These are phyloP conservation scores for Macrocybe gigantea DNA, from an alignment of 768 basidiomycete species.

Conservation along the genomic window DNA sequence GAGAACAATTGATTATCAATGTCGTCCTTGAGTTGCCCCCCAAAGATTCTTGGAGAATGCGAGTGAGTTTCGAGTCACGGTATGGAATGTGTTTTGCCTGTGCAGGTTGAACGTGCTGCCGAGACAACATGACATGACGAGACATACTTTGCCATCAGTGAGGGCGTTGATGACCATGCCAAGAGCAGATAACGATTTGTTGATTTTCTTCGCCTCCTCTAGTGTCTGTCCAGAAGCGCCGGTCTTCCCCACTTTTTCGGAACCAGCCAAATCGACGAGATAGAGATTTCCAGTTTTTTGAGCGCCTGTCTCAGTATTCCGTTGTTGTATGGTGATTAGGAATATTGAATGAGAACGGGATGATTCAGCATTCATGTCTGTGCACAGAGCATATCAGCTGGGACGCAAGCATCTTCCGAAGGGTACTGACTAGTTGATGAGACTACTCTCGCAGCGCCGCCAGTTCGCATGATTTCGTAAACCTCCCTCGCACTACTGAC, in stretches of 20 bases:
- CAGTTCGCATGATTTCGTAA: constrained; percentile 98
- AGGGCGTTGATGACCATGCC: constrained; percentile 99
- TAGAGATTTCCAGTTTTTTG: constrained; percentile 97
- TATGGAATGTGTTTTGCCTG: constrained; percentile 97
- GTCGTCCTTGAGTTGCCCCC: constrained; percentile 95
- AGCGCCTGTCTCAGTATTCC: constrained; percentile 93
- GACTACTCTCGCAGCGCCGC: constrained; percentile 84
- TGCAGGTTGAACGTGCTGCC: background rate
- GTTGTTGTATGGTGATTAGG: constrained; percentile 93
- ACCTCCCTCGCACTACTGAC: constrained; percentile 94
- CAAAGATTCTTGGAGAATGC: constrained; percentile 97
- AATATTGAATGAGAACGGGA: constrained; percentile 99
- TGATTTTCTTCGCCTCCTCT: constrained; percentile 99
- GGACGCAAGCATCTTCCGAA: background rate
- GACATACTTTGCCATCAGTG: constrained; percentile 85
- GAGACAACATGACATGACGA: constrained; percentile 1
- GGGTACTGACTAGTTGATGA: constrained; percentile 81
- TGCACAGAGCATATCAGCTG: background rate
- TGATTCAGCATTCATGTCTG: constrained; percentile 99
- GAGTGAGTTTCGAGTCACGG: constrained; percentile 97
- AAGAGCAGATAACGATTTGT: constrained; percentile 94
- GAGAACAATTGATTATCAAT: constrained; percentile 99
- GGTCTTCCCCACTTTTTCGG: constrained; percentile 99
- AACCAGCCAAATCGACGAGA: constrained; percentile 96
- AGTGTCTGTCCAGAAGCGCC: constrained; percentile 98